phyloP scores from a whole-genome alignment of 108 stramenopile genomes.

The Cyclotella kingstonii region DNA sequence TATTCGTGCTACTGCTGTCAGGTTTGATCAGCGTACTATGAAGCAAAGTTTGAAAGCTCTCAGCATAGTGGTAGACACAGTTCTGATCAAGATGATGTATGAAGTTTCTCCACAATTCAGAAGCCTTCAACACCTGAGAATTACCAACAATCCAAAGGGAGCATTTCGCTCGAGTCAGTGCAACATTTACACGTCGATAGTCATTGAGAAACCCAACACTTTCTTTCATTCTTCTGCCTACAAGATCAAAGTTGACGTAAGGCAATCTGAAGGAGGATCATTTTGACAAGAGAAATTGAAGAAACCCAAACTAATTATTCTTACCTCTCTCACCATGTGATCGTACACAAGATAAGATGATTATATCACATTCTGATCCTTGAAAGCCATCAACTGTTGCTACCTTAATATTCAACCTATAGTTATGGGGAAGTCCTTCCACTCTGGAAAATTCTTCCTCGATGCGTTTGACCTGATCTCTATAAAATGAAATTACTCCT shows the following conservation, averaged over 20 bases:
- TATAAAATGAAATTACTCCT: conserved; percentile 62
- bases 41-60: conserved; percentile 5
- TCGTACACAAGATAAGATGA: conserved; percentile 50
- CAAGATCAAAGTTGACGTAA: neutral
- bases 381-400: conserved; percentile 54
- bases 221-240: conserved; percentile 1
- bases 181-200: conserved; percentile 56
- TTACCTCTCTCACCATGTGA: conserved; percentile 27
- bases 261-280: neutral
- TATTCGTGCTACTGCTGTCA: too few relatives aligned
- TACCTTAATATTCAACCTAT: conserved; percentile 33
- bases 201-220: conserved; percentile 56
- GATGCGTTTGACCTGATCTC: conserved; percentile 45
- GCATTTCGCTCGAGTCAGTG: conserved; percentile 53
- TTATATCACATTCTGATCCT: conserved; percentile 46
- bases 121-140: conserved; percentile 31
- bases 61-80: neutral
- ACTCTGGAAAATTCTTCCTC: conserved; percentile 18
- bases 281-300: neutral
- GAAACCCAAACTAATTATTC: neutral
- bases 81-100: conserved; percentile 18
- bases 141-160: conserved; percentile 57
- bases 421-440: conserved; percentile 9
- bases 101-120: conserved; percentile 32
- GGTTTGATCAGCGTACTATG: too few relatives aligned